phyloP scores from a whole-genome alignment of 371 early-diverging fungal genomes.

The Rhizopus arrhizus region DNA sequence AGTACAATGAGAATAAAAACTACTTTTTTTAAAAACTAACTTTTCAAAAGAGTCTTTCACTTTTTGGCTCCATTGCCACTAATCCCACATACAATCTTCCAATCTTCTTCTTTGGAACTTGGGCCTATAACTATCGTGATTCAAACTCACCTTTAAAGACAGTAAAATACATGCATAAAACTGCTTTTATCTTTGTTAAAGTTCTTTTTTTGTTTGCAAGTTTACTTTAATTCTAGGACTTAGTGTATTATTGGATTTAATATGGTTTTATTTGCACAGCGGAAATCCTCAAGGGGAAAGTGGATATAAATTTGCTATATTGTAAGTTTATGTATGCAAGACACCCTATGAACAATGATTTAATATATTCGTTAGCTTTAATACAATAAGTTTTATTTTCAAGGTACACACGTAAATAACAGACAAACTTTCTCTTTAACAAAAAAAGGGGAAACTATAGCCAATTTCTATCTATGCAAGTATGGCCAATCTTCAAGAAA shows the following conservation, averaged over 20 bases:
- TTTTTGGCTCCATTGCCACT: conserved; percentile 45
- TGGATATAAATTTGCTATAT: conserved; percentile 45
- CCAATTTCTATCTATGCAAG: conserved; percentile 49
- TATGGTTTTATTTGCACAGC: conserved; percentile 53
- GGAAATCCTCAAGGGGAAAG: conserved; percentile 37
- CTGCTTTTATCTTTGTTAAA: no score
- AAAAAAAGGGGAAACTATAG: conserved; percentile 18
- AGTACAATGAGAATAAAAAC: conserved; percentile 20
- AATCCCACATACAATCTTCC: conserved; percentile 54
- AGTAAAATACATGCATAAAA: conserved; percentile 17
- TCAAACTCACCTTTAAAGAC: conserved; percentile 53
- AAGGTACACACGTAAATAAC: conserved; percentile 35
- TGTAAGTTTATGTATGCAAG: conserved; percentile 29
- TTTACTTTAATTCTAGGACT: conserved; percentile 45
- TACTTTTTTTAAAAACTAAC: neutral
- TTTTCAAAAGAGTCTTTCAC: conserved; percentile 37
- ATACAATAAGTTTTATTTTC: conserved; percentile 45
- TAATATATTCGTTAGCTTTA: conserved; percentile 32
- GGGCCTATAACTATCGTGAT: conserved; percentile 55
- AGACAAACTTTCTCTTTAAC: neutral
- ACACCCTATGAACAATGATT: no score
- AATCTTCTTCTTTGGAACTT: conserved; percentile 55
- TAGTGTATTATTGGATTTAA: conserved; percentile 48
- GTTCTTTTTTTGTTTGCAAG: conserved; percentile 4
- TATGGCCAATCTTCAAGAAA: conserved; percentile 43